phyloP scores from a whole-genome alignment of 1,139 yeast species.

The Candida sp. region DNA sequence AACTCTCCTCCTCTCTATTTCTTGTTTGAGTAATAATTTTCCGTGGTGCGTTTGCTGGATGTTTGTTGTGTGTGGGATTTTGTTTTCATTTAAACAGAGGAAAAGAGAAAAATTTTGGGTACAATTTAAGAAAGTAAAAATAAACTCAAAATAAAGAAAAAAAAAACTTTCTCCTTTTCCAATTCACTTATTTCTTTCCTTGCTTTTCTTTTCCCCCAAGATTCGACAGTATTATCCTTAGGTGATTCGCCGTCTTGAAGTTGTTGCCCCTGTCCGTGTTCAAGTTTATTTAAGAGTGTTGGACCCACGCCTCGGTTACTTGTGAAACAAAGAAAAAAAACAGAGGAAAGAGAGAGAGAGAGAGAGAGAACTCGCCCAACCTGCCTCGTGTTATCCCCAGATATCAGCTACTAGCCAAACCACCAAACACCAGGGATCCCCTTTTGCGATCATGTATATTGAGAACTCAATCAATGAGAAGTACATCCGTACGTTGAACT shows the following conservation, averaged over 20 bases:
- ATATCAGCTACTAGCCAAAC: background rate
- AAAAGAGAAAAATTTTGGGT: background rate
- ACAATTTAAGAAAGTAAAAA: background rate
- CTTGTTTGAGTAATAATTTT: background rate
- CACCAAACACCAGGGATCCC: too few species aligned
- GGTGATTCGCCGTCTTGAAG: background rate
- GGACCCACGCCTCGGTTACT: background rate
- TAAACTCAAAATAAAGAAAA: background rate
- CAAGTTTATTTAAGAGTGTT: background rate
- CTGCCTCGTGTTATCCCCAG: background rate
- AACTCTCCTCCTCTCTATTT: background rate
- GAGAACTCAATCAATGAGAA: slow-evolving; percentile 26
- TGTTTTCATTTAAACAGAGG: background rate
- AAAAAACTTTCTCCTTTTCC: background rate
- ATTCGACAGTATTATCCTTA: background rate
- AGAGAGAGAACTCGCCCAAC: background rate
- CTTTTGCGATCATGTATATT: slow-evolving; percentile 20
- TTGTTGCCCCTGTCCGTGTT: background rate
- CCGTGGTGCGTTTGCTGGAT: background rate
- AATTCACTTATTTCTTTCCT: background rate
- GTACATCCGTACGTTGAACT: slow-evolving; percentile 30
- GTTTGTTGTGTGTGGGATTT: background rate
- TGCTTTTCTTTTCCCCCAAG: background rate
- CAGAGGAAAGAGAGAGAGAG: background rate
- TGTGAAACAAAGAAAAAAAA: background rate